Evolutionary conservation across 306 rosid species (phyloP).

Genomic region (Cajanus cajan): DNA sequence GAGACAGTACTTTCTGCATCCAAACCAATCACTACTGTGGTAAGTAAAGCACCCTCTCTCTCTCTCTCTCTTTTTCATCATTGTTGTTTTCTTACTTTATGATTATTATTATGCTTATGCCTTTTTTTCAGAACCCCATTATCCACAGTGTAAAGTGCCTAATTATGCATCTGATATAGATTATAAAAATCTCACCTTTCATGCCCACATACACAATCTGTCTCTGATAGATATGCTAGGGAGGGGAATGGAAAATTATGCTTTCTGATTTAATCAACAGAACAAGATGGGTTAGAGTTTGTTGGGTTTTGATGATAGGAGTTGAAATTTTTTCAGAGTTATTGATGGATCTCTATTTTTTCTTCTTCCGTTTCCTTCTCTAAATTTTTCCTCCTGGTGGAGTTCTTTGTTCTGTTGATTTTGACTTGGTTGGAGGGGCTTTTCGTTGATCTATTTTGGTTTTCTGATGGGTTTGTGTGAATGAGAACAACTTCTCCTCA

Average conservation of each 20-base stretch:
- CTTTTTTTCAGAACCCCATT: constrained; percentile 29
- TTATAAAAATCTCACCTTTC: constrained; percentile 11
- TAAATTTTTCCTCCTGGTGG: neutral
- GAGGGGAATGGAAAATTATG: neutral
- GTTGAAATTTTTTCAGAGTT: neutral
- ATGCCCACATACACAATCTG: neutral
- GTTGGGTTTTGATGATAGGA: neutral
- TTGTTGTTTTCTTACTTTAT: neutral
- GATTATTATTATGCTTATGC: neutral
- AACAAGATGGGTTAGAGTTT: neutral
- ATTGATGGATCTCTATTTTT: constrained; percentile 19
- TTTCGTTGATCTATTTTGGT: neutral
- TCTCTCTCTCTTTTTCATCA: neutral
- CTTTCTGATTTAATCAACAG: constrained; percentile 20
- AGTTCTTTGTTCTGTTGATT: neutral
- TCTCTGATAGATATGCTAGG: neutral
- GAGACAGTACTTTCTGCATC: constrained; percentile 27
- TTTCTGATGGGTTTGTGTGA: neutral
- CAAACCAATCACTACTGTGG: constrained; percentile 30
- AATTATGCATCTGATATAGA: constrained; percentile 26
- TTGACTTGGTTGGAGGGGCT: neutral
- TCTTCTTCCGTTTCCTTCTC: neutral
- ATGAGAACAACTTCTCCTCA: neutral
- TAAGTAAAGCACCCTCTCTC: constrained; percentile 19
- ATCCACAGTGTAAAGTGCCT: constrained; percentile 27